Conservation (phyloP, 352 stramenopile genomes). For the Albugo laibachii region DNA sequence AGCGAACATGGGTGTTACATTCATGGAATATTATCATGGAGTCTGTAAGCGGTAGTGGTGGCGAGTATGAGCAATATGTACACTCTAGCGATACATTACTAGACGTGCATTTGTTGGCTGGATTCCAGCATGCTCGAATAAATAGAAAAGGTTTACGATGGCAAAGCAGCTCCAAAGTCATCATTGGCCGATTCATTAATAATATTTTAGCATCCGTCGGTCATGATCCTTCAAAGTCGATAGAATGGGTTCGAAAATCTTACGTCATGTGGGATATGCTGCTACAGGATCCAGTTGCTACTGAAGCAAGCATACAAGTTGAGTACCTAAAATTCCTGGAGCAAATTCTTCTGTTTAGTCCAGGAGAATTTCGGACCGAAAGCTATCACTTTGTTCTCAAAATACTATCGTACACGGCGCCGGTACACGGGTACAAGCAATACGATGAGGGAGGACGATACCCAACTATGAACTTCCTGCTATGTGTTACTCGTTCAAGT, state of each 20-base stretch:
- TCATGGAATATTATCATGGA: conserved; percentile 71
- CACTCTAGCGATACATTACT: conserved; percentile 51
- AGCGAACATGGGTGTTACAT: conserved; percentile 72
- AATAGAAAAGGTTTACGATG: conserved; percentile 30
- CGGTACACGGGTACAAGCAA: background rate
- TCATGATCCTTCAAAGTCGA: conserved; percentile 21
- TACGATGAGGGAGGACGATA: background rate
- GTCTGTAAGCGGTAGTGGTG: conserved; percentile 44
- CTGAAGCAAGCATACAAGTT: conserved; percentile 42
- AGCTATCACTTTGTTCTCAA: conserved; percentile 2
- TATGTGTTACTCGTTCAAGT: no score
- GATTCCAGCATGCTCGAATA: conserved; percentile 42
- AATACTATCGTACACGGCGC: background rate
- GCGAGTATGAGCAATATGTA: conserved; percentile 70
- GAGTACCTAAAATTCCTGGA: conserved; percentile 68
- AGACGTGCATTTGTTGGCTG: conserved; percentile 46
- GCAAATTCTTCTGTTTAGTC: conserved; percentile 67
- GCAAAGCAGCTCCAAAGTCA: conserved; percentile 31
- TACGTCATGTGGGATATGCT: conserved; percentile 26
- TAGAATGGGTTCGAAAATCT: conserved; percentile 44
- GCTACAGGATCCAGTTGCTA: no score
- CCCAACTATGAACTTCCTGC: conserved; percentile 1
- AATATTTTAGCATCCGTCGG: conserved; percentile 37
- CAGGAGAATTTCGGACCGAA: conserved; percentile 18
- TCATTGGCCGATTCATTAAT: conserved; percentile 46